These are phyloP conservation scores for Suhomyces kilbournensis DNA, from an alignment of 805 yeast species.

Conservation along the genomic window DNA sequence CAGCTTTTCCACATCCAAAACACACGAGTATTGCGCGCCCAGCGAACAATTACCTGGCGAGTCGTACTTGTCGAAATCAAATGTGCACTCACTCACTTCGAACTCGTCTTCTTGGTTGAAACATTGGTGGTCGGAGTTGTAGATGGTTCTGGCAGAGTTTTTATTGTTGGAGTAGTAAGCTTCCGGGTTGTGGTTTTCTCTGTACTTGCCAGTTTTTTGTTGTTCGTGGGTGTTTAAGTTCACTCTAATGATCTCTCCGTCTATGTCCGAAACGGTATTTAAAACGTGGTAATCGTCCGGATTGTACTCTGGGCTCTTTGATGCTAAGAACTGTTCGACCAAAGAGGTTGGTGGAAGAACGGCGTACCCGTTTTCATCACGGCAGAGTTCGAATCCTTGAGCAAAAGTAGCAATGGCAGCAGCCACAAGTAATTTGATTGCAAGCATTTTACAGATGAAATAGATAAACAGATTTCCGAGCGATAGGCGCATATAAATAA, in stretches of 20 bases:
- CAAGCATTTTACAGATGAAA: conserved; percentile 7
- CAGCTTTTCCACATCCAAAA: conserved; percentile 10
- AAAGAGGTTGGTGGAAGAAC: conserved; percentile 14
- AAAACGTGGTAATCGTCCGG: conserved; percentile 10
- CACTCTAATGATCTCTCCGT: conserved; percentile 12
- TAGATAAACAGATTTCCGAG: neutral
- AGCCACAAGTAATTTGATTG: conserved; percentile 5
- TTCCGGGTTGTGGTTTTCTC: conserved; percentile 8
- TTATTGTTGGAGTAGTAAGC: conserved; percentile 7
- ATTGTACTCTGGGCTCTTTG: conserved; percentile 1
- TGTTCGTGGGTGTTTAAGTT: conserved; percentile 13
- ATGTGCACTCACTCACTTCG: conserved; percentile 7
- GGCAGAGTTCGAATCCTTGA: conserved; percentile 9
- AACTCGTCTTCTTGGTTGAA: conserved; percentile 11
- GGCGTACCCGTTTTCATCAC: conserved; percentile 11
- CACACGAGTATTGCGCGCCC: conserved; percentile 13
- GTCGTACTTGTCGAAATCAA: conserved; percentile 10
- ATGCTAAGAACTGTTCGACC: conserved; percentile 8
- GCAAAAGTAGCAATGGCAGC: conserved; percentile 5
- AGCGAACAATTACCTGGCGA: conserved; percentile 10
- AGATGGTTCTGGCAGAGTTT: conserved; percentile 5
- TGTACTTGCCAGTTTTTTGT: conserved; percentile 10
- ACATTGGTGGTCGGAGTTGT: conserved; percentile 7
- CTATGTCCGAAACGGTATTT: conserved; percentile 9
- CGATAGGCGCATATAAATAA: neutral